phyloP scores from a whole-genome alignment of 1,284 basidiomycete species.

The Blastosporella zonata region DNA sequence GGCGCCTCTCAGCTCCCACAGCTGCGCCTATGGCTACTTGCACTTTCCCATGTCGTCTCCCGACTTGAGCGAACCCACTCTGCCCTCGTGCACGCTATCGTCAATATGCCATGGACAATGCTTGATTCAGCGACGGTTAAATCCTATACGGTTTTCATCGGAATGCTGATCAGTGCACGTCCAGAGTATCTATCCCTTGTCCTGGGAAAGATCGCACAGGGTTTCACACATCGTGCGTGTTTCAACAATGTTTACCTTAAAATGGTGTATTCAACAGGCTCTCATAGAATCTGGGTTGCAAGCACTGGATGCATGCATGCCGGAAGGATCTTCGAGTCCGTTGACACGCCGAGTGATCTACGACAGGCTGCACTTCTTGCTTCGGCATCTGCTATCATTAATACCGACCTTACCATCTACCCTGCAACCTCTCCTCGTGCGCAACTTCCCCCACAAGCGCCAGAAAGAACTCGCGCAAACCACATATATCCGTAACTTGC shows the following conservation, averaged over 20 bases:
- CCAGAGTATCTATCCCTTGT: conserved; percentile 90
- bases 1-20: conserved; percentile 50
- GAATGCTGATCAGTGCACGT: conserved; percentile 90
- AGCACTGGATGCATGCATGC: conserved; percentile 50
- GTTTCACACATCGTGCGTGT: conserved; percentile 84
- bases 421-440: conserved; percentile 80
- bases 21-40: conserved; percentile 69
- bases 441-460: conserved; percentile 91
- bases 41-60: conserved; percentile 78
- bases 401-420: conserved; percentile 88
- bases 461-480: conserved; percentile 80
- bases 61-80: conserved; percentile 79
- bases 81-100: conserved; percentile 84
- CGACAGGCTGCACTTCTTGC: conserved; percentile 82
- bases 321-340: conserved; percentile 64
- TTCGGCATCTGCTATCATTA: conserved; percentile 82
- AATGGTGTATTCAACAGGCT: not conserved
- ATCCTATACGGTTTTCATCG: conserved; percentile 84
- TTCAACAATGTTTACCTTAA: not conserved
- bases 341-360: conserved; percentile 84
- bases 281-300: conserved; percentile 67
- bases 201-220: conserved; percentile 77
- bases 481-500: conserved; percentile 90
- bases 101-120: conserved; percentile 89
- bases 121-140: conserved; percentile 83